phyloP scores from a whole-genome alignment of 805 yeast species.

The Starmerella sp. region DNA sequence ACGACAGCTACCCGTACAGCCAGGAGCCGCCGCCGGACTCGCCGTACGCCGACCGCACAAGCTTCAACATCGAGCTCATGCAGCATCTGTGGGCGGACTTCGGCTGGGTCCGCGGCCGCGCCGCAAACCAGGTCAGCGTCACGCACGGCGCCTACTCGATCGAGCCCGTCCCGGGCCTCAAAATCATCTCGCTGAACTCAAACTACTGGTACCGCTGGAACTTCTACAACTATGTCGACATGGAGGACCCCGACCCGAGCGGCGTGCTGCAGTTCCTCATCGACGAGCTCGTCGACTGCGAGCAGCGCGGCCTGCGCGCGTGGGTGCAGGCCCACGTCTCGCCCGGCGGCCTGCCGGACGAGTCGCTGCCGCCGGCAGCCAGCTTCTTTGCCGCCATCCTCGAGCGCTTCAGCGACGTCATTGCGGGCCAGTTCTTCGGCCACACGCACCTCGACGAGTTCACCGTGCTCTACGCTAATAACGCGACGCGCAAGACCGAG shows the following conservation, averaged over 20 bases:
- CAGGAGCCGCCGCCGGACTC: constrained; percentile 48
- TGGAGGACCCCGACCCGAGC: constrained; percentile 45
- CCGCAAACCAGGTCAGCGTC: constrained; percentile 31
- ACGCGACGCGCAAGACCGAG: constrained; percentile 35
- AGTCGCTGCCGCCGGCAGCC: constrained; percentile 52
- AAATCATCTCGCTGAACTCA: constrained; percentile 52
- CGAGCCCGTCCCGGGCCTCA: constrained; percentile 45
- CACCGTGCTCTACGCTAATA: constrained; percentile 43
- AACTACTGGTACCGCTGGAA: constrained; percentile 58
- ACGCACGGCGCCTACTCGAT: constrained; percentile 56
- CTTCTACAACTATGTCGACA: constrained; percentile 43
- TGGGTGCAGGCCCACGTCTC: constrained; percentile 69
- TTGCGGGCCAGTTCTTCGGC: constrained; percentile 60
- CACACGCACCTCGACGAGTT: constrained; percentile 64
- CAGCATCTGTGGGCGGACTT: constrained; percentile 38
- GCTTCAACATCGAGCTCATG: constrained; percentile 41
- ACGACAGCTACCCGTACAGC: constrained; percentile 63
- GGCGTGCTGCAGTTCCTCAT: constrained; percentile 53
- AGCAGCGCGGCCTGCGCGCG: constrained; percentile 47
- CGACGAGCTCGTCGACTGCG: constrained; percentile 52
- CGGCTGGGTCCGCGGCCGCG: constrained; percentile 33
- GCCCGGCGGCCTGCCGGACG: constrained; percentile 38
- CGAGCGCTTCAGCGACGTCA: constrained; percentile 53
- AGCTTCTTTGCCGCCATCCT: constrained; percentile 45
- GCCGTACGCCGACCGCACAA: constrained; percentile 35